Evolutionary conservation across 2,329 filamentous ascomycete species (phyloP).

Genomic region (Rhexocercosporidium sp.): DNA sequence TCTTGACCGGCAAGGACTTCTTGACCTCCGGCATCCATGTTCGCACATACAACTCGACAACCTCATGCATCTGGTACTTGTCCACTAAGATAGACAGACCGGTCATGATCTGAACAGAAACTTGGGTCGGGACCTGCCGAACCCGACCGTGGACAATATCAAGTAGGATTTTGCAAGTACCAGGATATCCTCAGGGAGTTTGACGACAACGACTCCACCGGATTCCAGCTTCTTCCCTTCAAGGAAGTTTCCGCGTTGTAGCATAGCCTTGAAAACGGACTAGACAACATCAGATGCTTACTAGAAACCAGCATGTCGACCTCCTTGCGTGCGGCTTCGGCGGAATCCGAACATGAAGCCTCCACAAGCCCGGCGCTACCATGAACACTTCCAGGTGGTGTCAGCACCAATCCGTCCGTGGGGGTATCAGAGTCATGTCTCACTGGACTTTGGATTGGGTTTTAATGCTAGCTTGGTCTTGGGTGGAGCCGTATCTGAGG

Average conservation of each 20-base stretch:
- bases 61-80: conserved; percentile 36
- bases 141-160: conserved; percentile 41
- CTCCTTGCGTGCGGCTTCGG: not conserved
- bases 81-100: conserved; percentile 39
- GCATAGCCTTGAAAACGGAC: conserved; percentile 39
- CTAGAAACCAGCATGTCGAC: conserved; percentile 27
- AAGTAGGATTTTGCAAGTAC: conserved; percentile 42
- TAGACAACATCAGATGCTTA: conserved; percentile 32
- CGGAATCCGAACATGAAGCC: not conserved
- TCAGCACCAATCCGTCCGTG: not conserved
- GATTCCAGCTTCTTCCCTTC: conserved; percentile 29
- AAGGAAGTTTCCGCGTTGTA: conserved; percentile 25
- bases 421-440: not conserved
- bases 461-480: not conserved
- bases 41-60: conserved; percentile 13
- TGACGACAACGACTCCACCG: conserved; percentile 28
- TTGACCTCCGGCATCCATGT: conserved; percentile 24
- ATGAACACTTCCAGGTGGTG: not conserved
- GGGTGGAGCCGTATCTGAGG: not conserved
- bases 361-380: not conserved
- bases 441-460: too few species aligned
- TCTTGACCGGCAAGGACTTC: conserved; percentile 10
- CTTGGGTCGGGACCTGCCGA: conserved; percentile 27
- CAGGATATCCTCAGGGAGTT: conserved; percentile 39
- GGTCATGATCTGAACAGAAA: conserved; percentile 38